Evolutionary conservation across 2,329 filamentous ascomycete species (phyloP).

Genomic region (Aspergillus clavatus): DNA sequence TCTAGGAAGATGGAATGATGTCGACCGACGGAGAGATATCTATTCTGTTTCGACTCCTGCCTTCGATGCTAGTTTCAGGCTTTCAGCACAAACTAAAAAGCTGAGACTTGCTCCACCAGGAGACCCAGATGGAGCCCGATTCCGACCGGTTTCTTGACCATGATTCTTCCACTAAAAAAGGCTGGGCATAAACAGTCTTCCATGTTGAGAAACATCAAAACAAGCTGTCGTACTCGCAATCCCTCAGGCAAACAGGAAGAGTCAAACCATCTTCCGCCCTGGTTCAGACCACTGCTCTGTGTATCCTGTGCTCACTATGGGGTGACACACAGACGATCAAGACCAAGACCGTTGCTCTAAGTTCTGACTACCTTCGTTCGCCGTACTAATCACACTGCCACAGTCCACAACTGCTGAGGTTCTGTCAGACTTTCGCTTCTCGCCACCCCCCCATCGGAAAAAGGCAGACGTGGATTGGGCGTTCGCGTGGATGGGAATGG

Average conservation of each 20-base stretch:
- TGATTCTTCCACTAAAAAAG: conserved; percentile 13
- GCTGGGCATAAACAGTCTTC: conserved; percentile 18
- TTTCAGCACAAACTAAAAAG: too few relatives aligned
- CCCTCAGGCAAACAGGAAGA: background rate
- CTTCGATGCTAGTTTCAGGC: too few relatives aligned
- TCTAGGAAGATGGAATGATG: too few relatives aligned
- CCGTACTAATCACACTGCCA: too few relatives aligned
- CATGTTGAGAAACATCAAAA: conserved; percentile 19
- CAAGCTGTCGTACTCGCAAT: conserved; percentile 4
- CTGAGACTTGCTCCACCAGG: too few relatives aligned
- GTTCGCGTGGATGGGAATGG: background rate
- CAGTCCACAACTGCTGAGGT: background rate
- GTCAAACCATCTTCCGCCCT: too few relatives aligned
- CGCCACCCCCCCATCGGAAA: background rate
- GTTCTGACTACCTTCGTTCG: too few relatives aligned
- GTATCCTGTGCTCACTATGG: background rate
- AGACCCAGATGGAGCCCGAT: too few relatives aligned
- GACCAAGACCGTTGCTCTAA: background rate
- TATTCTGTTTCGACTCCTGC: too few relatives aligned
- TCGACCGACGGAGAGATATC: too few relatives aligned
- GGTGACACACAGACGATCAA: background rate
- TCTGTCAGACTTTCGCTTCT: background rate
- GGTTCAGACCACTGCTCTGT: background rate
- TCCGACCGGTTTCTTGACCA: background rate
- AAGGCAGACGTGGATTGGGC: background rate